Conservation (phyloP, 768 basidiomycete species). For the Agrocybe chaxingu region DNA sequence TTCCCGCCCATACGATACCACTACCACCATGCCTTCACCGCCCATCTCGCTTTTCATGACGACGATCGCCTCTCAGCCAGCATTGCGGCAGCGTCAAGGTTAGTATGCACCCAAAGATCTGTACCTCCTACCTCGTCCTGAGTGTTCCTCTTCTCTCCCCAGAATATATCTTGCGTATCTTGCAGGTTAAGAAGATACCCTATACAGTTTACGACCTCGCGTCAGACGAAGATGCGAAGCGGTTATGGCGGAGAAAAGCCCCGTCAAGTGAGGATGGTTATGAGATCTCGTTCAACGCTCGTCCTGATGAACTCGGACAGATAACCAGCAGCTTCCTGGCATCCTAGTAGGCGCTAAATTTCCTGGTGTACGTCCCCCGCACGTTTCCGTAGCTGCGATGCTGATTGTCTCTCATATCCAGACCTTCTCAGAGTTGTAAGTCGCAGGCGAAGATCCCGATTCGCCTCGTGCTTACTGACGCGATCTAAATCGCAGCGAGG, state of each 20-base stretch:
- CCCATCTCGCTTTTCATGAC: slow-evolving; percentile 83
- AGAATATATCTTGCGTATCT: slow-evolving; percentile 80
- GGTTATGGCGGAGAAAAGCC: slow-evolving; percentile 78
- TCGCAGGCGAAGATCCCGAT: background rate
- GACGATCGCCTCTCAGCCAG: slow-evolving; percentile 82
- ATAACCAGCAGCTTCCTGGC: slow-evolving; percentile 82
- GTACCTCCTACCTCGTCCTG: background rate
- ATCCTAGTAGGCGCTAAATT: slow-evolving; percentile 76
- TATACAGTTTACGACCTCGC: slow-evolving; percentile 84
- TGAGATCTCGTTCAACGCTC: background rate
- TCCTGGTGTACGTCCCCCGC: slow-evolving; percentile 59
- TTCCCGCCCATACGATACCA: background rate
- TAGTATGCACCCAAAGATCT: no score
- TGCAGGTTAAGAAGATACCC: slow-evolving; percentile 83
- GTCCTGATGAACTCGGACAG: slow-evolving; percentile 29
- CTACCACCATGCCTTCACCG: slow-evolving; percentile 62
- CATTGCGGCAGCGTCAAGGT: slow-evolving; percentile 80
- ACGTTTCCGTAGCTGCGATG: background rate
- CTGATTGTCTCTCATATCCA: slow-evolving; percentile 23
- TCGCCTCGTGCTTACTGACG: no score
- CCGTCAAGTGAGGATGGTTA: slow-evolving; percentile 47
- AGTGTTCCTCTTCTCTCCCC: slow-evolving; percentile 1
- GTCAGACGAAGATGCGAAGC: slow-evolving; percentile 78
- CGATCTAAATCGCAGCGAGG: slow-evolving; percentile 49
- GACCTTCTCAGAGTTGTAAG: slow-evolving; percentile 77